Base-by-base conservation (phyloP, 139 green algal species). In the Chlamydomonas incerta region DNA sequence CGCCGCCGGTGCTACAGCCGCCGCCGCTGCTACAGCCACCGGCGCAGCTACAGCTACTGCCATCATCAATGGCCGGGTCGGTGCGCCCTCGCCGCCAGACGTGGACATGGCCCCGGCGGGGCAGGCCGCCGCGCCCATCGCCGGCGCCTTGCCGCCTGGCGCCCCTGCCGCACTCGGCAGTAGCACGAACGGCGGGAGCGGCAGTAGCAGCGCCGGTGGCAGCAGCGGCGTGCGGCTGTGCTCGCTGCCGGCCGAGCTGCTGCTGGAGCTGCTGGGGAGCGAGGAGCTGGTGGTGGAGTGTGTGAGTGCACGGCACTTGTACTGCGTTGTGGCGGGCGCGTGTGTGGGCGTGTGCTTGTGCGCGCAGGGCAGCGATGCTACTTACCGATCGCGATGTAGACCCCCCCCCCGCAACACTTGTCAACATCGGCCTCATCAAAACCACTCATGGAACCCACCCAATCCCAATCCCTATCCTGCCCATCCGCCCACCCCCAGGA, bases 241-340 rank as follows among this genome's bases (percentile, higher is more conserved):
- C 21, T 46, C 10, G 11, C 50, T 85, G 47, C 79, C 79, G 4
- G 13, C 35, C 31, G 66, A 75, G 46, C 66, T 85, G 66, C 79
- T 85, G 79, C 31, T 67, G n/a, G 66, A 85, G 79, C n/a, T 85
- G 46, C 79, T 85, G n/a, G 65, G 50, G 10, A 69, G 67, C 66
- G 79, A 85, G 79, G 79, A 85, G 66, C 66, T 85, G 63, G 15
- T 75, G 47, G 79, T n/a, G 65, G 79, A 85, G 47, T 75, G 66
- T 14, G 79, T 85, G 79, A 85, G 79, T 75, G 65, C n/a, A n/a
- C n/a, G n/a, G n/a, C n/a, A n/a, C n/a, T n/a, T n/a, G n/a, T n/a
- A n/a, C n/a, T n/a, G n/a, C n/a, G n/a, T n/a, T n/a, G n/a, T n/a
- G n/a, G n/a, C n/a, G n/a, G n/a, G n/a, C 4, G 35, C 1, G 15